Evolutionary conservation across 2,329 filamentous ascomycete genomes (phyloP).

Genomic region (Alternaria gansuensis): DNA sequence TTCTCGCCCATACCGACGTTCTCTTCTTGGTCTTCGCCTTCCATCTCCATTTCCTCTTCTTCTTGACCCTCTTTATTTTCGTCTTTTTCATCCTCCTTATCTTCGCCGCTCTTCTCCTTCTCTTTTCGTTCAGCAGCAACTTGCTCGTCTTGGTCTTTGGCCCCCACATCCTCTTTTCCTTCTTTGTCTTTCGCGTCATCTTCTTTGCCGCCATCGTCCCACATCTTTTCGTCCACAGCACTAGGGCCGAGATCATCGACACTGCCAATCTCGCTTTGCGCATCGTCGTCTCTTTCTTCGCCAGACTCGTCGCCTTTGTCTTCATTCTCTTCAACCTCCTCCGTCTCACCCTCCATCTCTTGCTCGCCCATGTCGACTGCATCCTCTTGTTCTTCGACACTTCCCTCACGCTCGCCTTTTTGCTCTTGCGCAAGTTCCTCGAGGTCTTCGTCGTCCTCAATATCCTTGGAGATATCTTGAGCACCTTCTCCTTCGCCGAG

Average conservation of each 20-base stretch:
- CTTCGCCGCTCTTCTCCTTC: conserved; percentile 62
- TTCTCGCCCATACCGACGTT: conserved; percentile 72
- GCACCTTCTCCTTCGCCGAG: conserved; percentile 94
- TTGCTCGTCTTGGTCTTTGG: conserved; percentile 59
- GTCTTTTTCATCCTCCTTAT: conserved; percentile 68
- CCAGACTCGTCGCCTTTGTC: conserved; percentile 66
- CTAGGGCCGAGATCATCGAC: conserved; percentile 90
- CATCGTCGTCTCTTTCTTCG: conserved; percentile 63
- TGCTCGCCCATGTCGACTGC: conserved; percentile 92
- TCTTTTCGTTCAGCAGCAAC: conserved; percentile 60
- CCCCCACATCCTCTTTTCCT: conserved; percentile 66
- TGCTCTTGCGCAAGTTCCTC: conserved; percentile 88
- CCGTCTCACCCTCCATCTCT: conserved; percentile 87
- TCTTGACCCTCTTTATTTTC: conserved; percentile 68
- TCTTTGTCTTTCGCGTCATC: conserved; percentile 85
- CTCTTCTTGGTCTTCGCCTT: conserved; percentile 68
- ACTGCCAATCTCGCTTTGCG: conserved; percentile 89
- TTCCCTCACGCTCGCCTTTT: conserved; percentile 66
- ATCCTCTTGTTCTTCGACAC: conserved; percentile 82
- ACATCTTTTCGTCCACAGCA: conserved; percentile 97
- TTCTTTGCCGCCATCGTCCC: conserved; percentile 85
- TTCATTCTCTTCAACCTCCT: conserved; percentile 63
- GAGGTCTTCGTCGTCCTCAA: conserved; percentile 91
- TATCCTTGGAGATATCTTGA: conserved; percentile 97
- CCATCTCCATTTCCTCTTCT: conserved; percentile 60